These are phyloP conservation scores for Aureobasidium lini DNA, from an alignment of 2,329 filamentous ascomycete genomes.

Conservation along the genomic window DNA sequence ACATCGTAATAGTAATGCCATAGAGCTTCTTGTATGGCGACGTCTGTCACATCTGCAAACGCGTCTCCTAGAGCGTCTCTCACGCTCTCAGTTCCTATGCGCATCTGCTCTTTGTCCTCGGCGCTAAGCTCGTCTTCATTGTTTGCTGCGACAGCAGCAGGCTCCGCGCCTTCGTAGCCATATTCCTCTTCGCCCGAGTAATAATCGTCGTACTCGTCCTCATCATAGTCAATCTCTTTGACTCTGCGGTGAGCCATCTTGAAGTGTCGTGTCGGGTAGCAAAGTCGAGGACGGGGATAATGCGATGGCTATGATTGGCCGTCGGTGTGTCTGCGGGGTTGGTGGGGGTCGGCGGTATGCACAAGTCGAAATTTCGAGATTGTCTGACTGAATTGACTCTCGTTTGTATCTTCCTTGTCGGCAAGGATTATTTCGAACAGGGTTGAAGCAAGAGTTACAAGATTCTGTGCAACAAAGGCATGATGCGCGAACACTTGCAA, in stretches of 20 bases:
- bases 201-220: slow-evolving; percentile 47
- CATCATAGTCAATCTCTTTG: slow-evolving; percentile 41
- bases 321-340: neutral
- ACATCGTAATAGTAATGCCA: slow-evolving; percentile 97
- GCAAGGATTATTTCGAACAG: neutral
- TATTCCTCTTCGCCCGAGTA: slow-evolving; percentile 32
- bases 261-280: neutral
- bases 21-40: slow-evolving; percentile 78
- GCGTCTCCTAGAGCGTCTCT: slow-evolving; percentile 52
- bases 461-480: neutral
- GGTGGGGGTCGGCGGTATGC: neutral
- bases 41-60: slow-evolving; percentile 49
- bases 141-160: slow-evolving; percentile 6
- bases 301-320: neutral
- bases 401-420: neutral
- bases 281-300: neutral
- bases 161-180: slow-evolving; percentile 24
- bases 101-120: slow-evolving; percentile 48
- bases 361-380: neutral
- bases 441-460: neutral
- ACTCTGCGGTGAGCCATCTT: slow-evolving; percentile 31
- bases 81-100: slow-evolving; percentile 59
- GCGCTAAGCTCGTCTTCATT: slow-evolving; percentile 26
- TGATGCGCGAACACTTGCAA: neutral
- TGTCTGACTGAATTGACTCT: neutral